Evolutionary conservation across 2,329 filamentous ascomycete species (phyloP), one percentile per base, ranked within the genome.

Genomic region (Boeremia exigua): DNA sequence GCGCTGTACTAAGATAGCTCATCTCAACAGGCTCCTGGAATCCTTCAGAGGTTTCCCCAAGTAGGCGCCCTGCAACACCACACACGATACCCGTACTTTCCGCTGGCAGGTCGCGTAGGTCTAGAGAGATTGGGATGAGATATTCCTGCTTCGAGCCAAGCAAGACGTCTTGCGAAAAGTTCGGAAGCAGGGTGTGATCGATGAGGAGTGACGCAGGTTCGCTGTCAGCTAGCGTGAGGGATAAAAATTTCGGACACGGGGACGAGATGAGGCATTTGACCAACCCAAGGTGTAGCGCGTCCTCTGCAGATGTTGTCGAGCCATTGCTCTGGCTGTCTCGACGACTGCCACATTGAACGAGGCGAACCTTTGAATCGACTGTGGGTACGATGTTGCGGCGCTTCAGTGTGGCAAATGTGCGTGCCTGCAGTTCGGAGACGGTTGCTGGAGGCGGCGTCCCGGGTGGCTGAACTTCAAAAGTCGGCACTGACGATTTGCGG

Each of bases 41-140:
- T 39, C 63, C 73, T 66, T 65, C 66, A 4, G 65, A 68, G 34
- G 91, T 88, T 40, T 90, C 90, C 45, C 90, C 86, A 0, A 92
- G 89, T 27, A 98, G 81, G 50, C 87, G 84, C 25, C 92, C 91
- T 0, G 94, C 93, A 2, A 99, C 91, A 27, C 95, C 94, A 65
- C 93, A 97, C 3, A 99, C 92, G 54, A 99, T 97, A 19, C 94
- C 94, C 0, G 93, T 96, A 7, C 92, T 92, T 74, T 96, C 92
- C 37, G 94, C 83, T 0, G 94, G 91, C 36, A 98, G 79, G 37
- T 86, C 86, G 17, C 86, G 86, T 25, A 99, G 82, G 67, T 98
- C 92, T 3, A 99, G 83, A 55, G 92, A 94, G 65, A 99, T 95
- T 1, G 95, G 92, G 1, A 96, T 86, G 30, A 93, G 81, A 55